Evolutionary conservation across 2,329 filamentous ascomycete genomes (phyloP), one percentile per base, ranked within the genome.

Genomic region (Lachnellula arida): DNA sequence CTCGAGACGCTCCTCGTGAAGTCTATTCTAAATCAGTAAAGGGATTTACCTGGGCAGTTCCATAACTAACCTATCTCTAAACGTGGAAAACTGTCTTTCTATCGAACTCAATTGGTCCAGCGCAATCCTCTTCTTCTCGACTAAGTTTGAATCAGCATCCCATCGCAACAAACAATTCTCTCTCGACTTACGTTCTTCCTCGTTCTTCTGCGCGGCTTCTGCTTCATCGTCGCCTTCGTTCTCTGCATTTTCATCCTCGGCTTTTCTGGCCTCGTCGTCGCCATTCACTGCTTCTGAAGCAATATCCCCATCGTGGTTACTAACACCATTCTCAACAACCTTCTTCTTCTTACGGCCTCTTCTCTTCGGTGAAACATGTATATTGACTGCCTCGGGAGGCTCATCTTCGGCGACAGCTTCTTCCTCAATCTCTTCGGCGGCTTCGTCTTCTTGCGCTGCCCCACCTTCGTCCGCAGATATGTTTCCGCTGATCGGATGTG

Each of bases 1-100:
- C 50, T 89, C 86, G 22, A 99, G 81, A 60, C 91, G 84, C 71
- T 97, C 93, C 68, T 94, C 90, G 71, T 92, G 94, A 43, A 97
- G 81, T 62, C 91, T 95, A 66, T 2, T 72, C 61, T 70, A 62
- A 34, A 53, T 55, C 42, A 17, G 43, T 19, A n/a, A 35, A 25
- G 9, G 22, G 14, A 9, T 23, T 22, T 39, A 53, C n/a, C 11
- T n/a, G 46, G 12, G 2, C 34, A 49, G 15, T 32, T 17, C 7
- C n/a, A 17, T 34, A 48, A 73, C 79, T 65, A 70, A 89, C 86
- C 85, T 86, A 61, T 91, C 91, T 66, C 91, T 84, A 68, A 97
- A 89, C 17, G 88, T 81, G 57, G 87, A 84, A 74, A 99, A 99
- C 68, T 94, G 89, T 70, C 88, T 88, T 70, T 97, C 93, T 44